These are phyloP conservation scores for Brasenia schreberi DNA, from an alignment of 164 flowering plant species.

Conservation along the genomic window DNA sequence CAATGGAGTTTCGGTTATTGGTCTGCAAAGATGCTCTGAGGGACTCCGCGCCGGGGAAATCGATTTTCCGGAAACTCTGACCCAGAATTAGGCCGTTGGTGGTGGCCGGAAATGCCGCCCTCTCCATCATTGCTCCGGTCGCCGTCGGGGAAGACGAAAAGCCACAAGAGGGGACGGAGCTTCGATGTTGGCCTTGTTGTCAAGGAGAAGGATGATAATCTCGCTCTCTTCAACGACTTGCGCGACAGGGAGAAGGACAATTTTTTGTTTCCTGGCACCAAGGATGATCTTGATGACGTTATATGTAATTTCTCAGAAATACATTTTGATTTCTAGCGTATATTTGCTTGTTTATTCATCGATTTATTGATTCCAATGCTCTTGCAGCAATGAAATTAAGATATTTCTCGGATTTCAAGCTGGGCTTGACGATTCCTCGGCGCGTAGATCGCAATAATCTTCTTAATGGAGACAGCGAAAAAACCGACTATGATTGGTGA, in stretches of 20 bases:
- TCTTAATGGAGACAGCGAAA: constrained; percentile 69
- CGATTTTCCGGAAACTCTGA: neutral
- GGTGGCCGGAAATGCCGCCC: constrained; percentile 51
- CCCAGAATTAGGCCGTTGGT: constrained; percentile 5
- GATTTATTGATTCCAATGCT: neutral
- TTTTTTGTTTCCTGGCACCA: constrained; percentile 51
- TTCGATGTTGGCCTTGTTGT: constrained; percentile 46
- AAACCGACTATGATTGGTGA: constrained; percentile 96
- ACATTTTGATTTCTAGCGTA: neutral
- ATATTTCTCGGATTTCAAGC: constrained; percentile 69
- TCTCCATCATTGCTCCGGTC: constrained; percentile 67
- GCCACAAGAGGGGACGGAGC: constrained; percentile 70
- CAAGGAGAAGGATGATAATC: constrained; percentile 77
- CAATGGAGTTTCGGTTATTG: neutral
- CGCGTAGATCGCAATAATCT: constrained; percentile 76
- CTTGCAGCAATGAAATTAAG: constrained; percentile 63
- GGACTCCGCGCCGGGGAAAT: neutral
- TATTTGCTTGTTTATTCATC: constrained; percentile 1
- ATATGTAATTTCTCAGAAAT: constrained; percentile 37
- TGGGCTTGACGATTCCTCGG: constrained; percentile 56
- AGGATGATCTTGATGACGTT: constrained; percentile 65
- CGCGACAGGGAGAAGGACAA: constrained; percentile 56
- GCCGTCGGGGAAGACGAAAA: constrained; percentile 41
- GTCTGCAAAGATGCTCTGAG: neutral
- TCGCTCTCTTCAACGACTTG: constrained; percentile 80